Conservation (phyloP, 139 green algal species). For the Chlamydomonas eustigma region DNA sequence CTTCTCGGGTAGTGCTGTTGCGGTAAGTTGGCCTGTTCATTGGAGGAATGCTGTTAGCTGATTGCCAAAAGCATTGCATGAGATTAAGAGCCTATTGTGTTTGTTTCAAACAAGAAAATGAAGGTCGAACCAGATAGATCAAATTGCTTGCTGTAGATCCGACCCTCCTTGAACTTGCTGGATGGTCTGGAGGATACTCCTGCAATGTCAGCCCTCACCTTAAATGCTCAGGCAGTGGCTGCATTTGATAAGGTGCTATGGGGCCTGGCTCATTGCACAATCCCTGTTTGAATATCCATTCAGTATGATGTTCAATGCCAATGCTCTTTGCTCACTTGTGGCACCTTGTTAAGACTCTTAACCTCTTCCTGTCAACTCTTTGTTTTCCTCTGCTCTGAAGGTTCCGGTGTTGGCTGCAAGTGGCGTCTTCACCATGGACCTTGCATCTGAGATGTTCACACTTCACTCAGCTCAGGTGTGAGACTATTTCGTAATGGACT, state of each 20-base stretch:
- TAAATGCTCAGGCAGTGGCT: conserved; percentile 53
- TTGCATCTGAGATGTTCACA: conserved; percentile 63
- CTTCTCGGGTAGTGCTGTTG: conserved; percentile 60
- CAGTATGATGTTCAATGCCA: too few species aligned
- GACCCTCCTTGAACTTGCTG: neutral
- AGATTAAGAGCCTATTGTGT: too few species aligned
- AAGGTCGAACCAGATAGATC: too few species aligned
- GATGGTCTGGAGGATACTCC: neutral
- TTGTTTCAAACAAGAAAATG: too few species aligned
- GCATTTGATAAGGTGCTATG: conserved; percentile 81
- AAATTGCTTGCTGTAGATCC: conserved; percentile 6
- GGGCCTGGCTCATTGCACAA: neutral
- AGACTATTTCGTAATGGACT: neutral
- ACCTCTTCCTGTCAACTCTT: neutral
- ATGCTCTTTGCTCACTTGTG: too few species aligned
- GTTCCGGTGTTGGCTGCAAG: conserved; percentile 31
- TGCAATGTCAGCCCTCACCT: conserved; percentile 4
- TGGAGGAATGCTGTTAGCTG: too few species aligned
- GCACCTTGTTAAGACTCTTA: too few species aligned
- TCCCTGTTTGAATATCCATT: too few species aligned
- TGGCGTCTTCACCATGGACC: conserved; percentile 85
- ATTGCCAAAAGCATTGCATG: too few species aligned
- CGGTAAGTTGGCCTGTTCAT: conserved; percentile 24
- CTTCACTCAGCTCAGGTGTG: conserved; percentile 63
- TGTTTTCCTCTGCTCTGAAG: neutral